Evolutionary conservation across 805 yeast genomes (phyloP), one percentile per base, ranked within the genome.

Genomic region (Ogataea philodendri): DNA sequence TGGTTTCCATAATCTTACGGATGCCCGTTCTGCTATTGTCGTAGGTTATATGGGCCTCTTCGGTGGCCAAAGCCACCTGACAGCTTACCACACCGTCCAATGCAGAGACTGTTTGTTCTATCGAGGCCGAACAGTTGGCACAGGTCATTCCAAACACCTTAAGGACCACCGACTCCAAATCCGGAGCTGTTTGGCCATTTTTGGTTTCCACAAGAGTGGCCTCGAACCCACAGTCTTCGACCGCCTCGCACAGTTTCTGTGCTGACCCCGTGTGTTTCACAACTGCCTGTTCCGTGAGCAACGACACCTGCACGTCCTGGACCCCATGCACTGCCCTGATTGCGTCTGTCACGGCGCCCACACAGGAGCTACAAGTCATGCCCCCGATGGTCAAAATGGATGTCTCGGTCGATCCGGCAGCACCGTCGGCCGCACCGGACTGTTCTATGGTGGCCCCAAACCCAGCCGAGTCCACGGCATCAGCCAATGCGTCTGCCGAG

Each of bases 341-440:
- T 1, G 79, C 79, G 16, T 63, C 59, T 0, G 80, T 73, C 15
- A 88, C 73, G 1, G 88, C 64, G 1, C 81, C 67, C 1, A 81
- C 72, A 54, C 96, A 88, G 4, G 90, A 73, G 4, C 87, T 79
- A 53, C 96, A 88, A 5, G 96, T 87, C 96, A 87, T 87, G 5
- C 96, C 96, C 10, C 59, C 52, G 2, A 79, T 60, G 3, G 59
- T 19, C 6, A 52, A 15, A 8, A 31, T 11, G 3, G 56, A 45
- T 16, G 22, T 36, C 15, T 13, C 22, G 10, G 17, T 10, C 10
- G 15, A 22, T 15, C 13, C 13, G 10, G 20, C 17, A 17, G 15
- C 5, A 36, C 32, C 9, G 26, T 35, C 20, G 20, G 11, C 10
- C 23, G 32, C 19, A 29, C 38, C 13, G 30, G 16, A 33, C 16